These are phyloP conservation scores for Verticillium albo-atrum DNA, from an alignment of 2,329 filamentous ascomycete species.

Conservation along the genomic window DNA sequence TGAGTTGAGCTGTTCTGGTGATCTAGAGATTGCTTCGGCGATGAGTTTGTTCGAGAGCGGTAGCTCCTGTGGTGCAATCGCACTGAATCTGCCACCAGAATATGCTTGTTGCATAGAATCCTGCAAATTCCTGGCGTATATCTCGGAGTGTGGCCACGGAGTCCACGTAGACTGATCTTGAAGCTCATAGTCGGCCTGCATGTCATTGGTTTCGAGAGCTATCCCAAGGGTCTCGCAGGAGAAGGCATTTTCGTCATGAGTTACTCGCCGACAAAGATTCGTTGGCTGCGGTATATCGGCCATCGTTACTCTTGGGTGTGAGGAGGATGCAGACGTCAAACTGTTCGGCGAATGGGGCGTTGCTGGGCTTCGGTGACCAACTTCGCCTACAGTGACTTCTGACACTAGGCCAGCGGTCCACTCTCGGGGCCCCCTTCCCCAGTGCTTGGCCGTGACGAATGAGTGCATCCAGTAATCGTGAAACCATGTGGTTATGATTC, in stretches of 20 bases:
- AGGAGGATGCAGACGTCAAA: too few relatives aligned
- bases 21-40: constrained; percentile 3
- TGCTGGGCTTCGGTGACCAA: too few relatives aligned
- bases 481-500: constrained; percentile 14
- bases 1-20: constrained; percentile 3
- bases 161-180: constrained; percentile 12
- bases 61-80: not conserved
- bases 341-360: too few relatives aligned
- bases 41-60: constrained; percentile 8
- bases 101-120: not conserved
- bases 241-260: not conserved
- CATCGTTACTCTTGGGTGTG: too few relatives aligned
- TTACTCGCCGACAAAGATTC: constrained; percentile 9
- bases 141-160: not conserved
- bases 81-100: too few relatives aligned
- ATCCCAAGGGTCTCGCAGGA: not conserved
- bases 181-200: constrained; percentile 4
- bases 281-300: constrained; percentile 13
- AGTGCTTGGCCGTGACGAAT: constrained; percentile 18
- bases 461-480: constrained; percentile 19
- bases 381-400: too few relatives aligned
- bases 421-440: constrained; percentile 14
- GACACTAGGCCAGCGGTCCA: constrained; percentile 9
- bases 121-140: constrained; percentile 1
- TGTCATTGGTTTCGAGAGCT: not conserved